Percentiles rank a stretch among this genome's conserved stretches.
Conservation (phyloP, 2,329 filamentous ascomycete species). For the Phialophora expanda region DNA sequence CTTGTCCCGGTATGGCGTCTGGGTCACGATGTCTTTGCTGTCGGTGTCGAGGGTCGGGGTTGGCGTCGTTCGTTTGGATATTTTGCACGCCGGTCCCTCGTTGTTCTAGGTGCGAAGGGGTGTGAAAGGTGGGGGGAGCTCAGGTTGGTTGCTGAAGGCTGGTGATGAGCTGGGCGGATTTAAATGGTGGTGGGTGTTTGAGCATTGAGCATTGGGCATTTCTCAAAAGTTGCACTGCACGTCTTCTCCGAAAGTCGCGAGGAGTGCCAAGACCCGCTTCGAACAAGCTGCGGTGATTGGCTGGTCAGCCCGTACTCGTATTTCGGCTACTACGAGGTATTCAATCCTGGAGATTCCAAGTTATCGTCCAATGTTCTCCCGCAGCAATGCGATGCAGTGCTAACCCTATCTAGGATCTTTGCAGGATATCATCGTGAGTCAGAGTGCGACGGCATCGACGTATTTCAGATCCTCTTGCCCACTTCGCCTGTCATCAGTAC, state of each 20-base stretch:
- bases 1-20: not conserved
- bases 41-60: not conserved
- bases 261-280: not conserved
- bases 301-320: not conserved
- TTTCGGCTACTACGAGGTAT: too few relatives aligned
- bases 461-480: not conserved
- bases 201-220: not conserved
- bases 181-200: not conserved
- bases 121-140: not conserved
- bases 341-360: too few relatives aligned
- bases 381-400: not conserved
- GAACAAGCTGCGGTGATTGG: not conserved
- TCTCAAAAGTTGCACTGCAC: slow-evolving; percentile 5
- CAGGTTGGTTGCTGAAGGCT: not conserved
- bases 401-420: not conserved
- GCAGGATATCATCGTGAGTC: not conserved
- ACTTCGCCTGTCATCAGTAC: not conserved
- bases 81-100: not conserved
- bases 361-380: not conserved
- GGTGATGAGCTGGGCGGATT: not conserved
- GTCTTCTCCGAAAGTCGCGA: slow-evolving; percentile 4
- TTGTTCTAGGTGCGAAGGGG: not conserved
- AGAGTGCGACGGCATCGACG: not conserved
- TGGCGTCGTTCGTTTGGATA: not conserved
- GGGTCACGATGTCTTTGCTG: not conserved